These are phyloP conservation scores for Penicillium sp. DNA, from an alignment of 2,329 filamentous ascomycete species.

Conservation along the genomic window DNA sequence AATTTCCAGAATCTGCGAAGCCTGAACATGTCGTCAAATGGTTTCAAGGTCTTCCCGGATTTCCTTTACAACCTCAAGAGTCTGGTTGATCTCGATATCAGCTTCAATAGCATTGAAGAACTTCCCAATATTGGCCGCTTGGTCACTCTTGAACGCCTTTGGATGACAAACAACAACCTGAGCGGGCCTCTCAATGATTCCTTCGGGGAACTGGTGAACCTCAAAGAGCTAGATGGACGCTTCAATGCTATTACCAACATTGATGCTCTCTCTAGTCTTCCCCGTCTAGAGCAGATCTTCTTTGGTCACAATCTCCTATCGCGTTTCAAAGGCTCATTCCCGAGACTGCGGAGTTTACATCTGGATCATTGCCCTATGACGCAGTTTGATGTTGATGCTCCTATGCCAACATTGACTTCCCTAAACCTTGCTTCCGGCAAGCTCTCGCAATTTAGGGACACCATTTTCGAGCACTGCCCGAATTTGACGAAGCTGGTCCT, in stretches of 20 bases:
- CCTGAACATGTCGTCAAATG: constrained; percentile 92
- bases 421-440: constrained; percentile 91
- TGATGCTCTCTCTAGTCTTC: constrained; percentile 78
- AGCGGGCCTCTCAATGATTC: constrained; percentile 69
- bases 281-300: constrained; percentile 81
- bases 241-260: constrained; percentile 90
- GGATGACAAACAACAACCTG: constrained; percentile 93
- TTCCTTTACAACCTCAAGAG: constrained; percentile 80
- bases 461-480: constrained; percentile 80
- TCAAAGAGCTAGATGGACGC: constrained; percentile 90
- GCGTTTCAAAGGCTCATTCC: constrained; percentile 84
- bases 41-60: constrained; percentile 76
- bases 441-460: constrained; percentile 80
- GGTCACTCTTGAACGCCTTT: constrained; percentile 77
- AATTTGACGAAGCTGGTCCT: constrained; percentile 84
- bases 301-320: constrained; percentile 92
- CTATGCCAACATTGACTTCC: constrained; percentile 76
- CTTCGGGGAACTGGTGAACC: constrained; percentile 68
- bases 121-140: constrained; percentile 79
- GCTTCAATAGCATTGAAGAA: constrained; percentile 84
- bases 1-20: constrained; percentile 75
- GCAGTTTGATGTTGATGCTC: constrained; percentile 76
- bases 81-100: constrained; percentile 89
- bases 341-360: constrained; percentile 76
- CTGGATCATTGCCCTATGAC: constrained; percentile 95